These are phyloP conservation scores for Rhizopus sp. DNA, from an alignment of 371 early-diverging fungal genomes.

Conservation along the genomic window DNA sequence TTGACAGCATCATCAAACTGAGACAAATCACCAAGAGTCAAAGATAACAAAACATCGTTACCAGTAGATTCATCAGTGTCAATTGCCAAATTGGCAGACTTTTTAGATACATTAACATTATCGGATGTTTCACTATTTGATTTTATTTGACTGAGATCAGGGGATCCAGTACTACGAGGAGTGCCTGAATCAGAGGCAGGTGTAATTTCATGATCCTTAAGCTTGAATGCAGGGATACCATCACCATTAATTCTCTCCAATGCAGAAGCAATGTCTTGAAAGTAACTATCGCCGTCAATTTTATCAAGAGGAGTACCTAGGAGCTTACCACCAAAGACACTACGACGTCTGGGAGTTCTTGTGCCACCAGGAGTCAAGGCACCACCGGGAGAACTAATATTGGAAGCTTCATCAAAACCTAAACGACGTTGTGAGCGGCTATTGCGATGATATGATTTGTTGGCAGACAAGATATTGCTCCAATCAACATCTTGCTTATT, in stretches of 20 bases:
- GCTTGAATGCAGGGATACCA: slow-evolving; percentile 41
- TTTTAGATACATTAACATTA: too few species aligned
- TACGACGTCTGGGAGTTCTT: slow-evolving; percentile 53
- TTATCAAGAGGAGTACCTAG: slow-evolving; percentile 40
- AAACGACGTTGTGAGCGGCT: slow-evolving; percentile 42
- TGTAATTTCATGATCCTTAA: slow-evolving; percentile 53
- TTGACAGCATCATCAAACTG: slow-evolving; percentile 67
- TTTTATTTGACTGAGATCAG: too few species aligned
- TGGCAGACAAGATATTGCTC: slow-evolving; percentile 65
- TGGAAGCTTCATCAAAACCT: slow-evolving; percentile 48
- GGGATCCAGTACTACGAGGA: not conserved
- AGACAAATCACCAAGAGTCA: slow-evolving; percentile 73
- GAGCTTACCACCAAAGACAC: slow-evolving; percentile 43
- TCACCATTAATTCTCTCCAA: slow-evolving; percentile 28
- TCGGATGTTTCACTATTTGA: too few species aligned
- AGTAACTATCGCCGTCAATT: slow-evolving; percentile 43
- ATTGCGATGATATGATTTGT: slow-evolving; percentile 41
- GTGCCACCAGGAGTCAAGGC: slow-evolving; percentile 38
- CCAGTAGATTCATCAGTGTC: slow-evolving; percentile 3
- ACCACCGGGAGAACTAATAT: slow-evolving; percentile 46
- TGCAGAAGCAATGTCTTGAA: slow-evolving; percentile 40
- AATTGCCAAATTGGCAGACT: too few species aligned
- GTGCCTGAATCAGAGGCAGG: slow-evolving; percentile 8
- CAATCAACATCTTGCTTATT: slow-evolving; percentile 73
- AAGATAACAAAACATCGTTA: slow-evolving; percentile 44